Evolutionary conservation across 2,329 filamentous ascomycete genomes (phyloP), one percentile per base, ranked within the genome.

Genomic region (Waltergamsia citrina): DNA sequence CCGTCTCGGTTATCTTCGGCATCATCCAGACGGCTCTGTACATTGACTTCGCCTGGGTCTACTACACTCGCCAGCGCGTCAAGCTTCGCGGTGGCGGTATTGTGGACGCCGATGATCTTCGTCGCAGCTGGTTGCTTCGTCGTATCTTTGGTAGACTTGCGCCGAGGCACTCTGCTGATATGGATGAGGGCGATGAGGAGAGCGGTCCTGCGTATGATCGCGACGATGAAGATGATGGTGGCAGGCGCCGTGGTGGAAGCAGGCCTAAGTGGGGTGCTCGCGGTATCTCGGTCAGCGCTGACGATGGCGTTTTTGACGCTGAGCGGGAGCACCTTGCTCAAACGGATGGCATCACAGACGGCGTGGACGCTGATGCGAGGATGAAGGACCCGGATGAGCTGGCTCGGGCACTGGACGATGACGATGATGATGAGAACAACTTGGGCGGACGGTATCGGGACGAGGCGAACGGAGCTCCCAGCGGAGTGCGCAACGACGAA

Each of bases 1-100:
- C 76, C 4, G 74, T 90, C 8, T 80, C 84, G 7, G 75, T 92
- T 52, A 74, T 93, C 40, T 95, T 94, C 49, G 90, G 90, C 36
- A 63, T 93, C 39, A 67, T 96, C 18, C 90, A 96, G 62, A 95
- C 87, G 0, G 78, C 82, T 2, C 74, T 95, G 28, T 95, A 95
- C 57, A 55, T 88, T 46, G 90, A 96, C 59, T 96, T 96, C 53
- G 87, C 86, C 23, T 95, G 88, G 87, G 87, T 96, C 2, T 96
- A 96, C 67, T 95, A 85, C 64, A 84, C 82, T 9, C 75, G 90
- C 42, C 90, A 95, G 63, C 77, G 88, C 37, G 87, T 96, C 51
- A 95, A 95, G 78, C 78, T 96, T 12, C 75, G 90, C 41, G 80
- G 56, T 44, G 90, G 90, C 29, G 85, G 86, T 6, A 70, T 95